Conservation (phyloP, 2,329 filamentous ascomycete species). For the Penicillium sclerotiorum region DNA sequence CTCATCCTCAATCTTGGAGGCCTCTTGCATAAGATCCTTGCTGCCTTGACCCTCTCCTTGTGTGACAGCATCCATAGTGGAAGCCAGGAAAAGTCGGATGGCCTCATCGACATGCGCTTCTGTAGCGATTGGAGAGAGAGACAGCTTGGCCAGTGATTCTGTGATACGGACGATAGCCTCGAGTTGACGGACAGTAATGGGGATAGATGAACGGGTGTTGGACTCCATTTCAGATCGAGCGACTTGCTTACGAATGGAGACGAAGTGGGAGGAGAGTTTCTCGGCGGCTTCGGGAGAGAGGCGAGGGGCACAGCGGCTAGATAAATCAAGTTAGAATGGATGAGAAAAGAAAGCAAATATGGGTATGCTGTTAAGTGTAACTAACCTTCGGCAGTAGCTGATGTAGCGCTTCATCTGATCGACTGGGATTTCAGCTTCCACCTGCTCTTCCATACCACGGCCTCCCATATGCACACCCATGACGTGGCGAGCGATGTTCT, state of each 20-base stretch:
- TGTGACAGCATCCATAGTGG: conserved; percentile 96
- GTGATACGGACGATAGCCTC: conserved; percentile 98
- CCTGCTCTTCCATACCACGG: conserved; percentile 76
- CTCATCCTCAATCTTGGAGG: conserved; percentile 83
- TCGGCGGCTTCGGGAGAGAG: conserved; percentile 89
- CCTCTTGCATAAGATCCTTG: conserved; percentile 89
- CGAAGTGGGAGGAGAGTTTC: conserved; percentile 95
- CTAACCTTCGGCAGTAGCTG: conserved; percentile 92
- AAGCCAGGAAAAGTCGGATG: conserved; percentile 92
- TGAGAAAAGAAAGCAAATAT: not conserved
- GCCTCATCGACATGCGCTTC: conserved; percentile 96
- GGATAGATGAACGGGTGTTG: conserved; percentile 88
- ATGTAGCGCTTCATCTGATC: conserved; percentile 98
- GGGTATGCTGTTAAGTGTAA: conserved; percentile 19
- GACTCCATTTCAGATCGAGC: conserved; percentile 88
- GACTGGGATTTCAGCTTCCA: conserved; percentile 85
- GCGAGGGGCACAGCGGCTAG: conserved; percentile 84
- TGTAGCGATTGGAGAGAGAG: conserved; percentile 80
- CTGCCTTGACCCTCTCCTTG: conserved; percentile 82
- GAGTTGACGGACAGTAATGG: conserved; percentile 94
- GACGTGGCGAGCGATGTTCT: conserved; percentile 93
- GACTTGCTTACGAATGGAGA: conserved; percentile 91
- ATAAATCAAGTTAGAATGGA: conserved; percentile 17
- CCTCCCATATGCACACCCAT: conserved; percentile 97
- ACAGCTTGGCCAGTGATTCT: conserved; percentile 90